phyloP scores from a whole-genome alignment of 345 rosid species.

The Arabidopsis arenosa region DNA sequence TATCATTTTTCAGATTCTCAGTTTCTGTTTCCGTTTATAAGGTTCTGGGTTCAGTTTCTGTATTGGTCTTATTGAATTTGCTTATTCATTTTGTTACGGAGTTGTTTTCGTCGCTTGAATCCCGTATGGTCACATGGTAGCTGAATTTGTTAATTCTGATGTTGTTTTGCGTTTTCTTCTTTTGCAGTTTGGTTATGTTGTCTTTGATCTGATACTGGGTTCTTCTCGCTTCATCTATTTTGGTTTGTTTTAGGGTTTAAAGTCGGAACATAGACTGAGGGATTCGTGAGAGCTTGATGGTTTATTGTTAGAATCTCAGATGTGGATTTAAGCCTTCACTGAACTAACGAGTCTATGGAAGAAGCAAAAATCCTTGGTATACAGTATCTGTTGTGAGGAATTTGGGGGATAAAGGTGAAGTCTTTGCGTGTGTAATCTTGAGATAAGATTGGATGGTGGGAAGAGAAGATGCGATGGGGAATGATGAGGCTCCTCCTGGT shows the following conservation, averaged over 20 bases:
- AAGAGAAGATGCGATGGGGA: slow-evolving; percentile 74
- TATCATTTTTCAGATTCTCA: slow-evolving; percentile 21
- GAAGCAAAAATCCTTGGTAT: slow-evolving; percentile 28
- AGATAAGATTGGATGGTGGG: slow-evolving; percentile 72
- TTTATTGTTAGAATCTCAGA: slow-evolving; percentile 22
- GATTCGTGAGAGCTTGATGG: slow-evolving; percentile 29
- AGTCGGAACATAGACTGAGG: slow-evolving; percentile 24
- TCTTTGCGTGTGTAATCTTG: slow-evolving; percentile 27
- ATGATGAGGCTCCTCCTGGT: slow-evolving; percentile 59
- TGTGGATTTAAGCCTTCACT: slow-evolving; percentile 35
- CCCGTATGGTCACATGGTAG: slow-evolving; percentile 18
- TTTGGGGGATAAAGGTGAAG: slow-evolving; percentile 41
- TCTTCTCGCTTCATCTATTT: slow-evolving; percentile 30
- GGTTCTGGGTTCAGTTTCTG: background rate
- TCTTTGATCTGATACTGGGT: slow-evolving; percentile 52
- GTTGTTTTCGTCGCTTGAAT: slow-evolving; percentile 7
- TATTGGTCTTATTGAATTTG: slow-evolving; percentile 5
- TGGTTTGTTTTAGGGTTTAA: slow-evolving; percentile 40
- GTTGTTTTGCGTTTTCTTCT: slow-evolving; percentile 31
- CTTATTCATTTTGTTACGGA: background rate
- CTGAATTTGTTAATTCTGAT: no score
- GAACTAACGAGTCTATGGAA: slow-evolving; percentile 33
- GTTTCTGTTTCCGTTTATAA: slow-evolving; percentile 3
- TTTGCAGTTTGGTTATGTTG: slow-evolving; percentile 45
- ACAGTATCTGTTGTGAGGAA: slow-evolving; percentile 34